Evolutionary conservation across 805 yeast species (phyloP).

Genomic region (Ogataea pini): DNA sequence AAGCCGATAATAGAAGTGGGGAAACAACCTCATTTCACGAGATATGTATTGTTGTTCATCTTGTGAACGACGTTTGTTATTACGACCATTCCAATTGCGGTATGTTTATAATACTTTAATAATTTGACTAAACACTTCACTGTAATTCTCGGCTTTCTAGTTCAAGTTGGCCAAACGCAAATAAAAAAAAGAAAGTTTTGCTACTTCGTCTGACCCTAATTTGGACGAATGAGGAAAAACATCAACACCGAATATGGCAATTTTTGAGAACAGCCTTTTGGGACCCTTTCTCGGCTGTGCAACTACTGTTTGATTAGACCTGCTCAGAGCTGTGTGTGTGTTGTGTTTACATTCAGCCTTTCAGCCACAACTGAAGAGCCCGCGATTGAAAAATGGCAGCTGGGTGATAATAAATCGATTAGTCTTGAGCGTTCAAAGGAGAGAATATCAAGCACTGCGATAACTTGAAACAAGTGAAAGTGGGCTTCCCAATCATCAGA

Average conservation of each 20-base stretch:
- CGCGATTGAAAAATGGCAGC: background rate
- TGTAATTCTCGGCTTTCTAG: background rate
- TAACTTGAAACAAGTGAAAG: no score
- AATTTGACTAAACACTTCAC: background rate
- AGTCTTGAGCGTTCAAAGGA: background rate
- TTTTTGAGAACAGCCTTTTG: background rate
- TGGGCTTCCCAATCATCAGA: no score
- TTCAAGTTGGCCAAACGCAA: background rate
- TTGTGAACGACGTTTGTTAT: background rate
- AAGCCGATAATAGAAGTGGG: background rate
- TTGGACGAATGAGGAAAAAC: background rate
- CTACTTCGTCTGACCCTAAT: background rate
- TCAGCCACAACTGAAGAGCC: background rate
- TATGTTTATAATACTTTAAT: background rate
- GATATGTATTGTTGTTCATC: slow-evolving; percentile 2
- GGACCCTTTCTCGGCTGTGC: background rate
- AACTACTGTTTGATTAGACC: background rate
- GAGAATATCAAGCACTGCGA: no score
- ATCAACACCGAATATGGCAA: background rate
- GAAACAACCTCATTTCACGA: background rate
- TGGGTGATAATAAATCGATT: background rate
- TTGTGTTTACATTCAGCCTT: background rate
- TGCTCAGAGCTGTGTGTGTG: background rate
- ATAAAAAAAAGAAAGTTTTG: background rate
- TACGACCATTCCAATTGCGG: background rate